phyloP scores from a whole-genome alignment of 75 land plant species.

The Pinus taeda region DNA sequence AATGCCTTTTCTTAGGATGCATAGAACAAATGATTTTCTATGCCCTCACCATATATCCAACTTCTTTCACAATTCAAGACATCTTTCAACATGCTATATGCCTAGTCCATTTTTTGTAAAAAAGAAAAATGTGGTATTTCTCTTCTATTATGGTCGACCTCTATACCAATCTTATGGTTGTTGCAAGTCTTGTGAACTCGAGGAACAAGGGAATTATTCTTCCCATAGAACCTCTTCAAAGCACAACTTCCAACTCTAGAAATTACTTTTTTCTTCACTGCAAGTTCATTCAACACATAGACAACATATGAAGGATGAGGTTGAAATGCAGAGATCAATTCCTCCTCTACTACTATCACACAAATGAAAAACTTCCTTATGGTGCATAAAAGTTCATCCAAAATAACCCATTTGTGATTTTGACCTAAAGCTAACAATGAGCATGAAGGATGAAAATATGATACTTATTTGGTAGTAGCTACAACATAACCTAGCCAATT shows the following conservation, averaged over 20 bases:
- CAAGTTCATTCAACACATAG: conserved; percentile 18
- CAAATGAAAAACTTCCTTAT: conserved; percentile 51
- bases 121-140: conserved; percentile 39
- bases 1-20: conserved; percentile 28
- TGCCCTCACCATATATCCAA: conserved; percentile 44
- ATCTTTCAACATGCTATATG: conserved; percentile 18
- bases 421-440: conserved; percentile 46
- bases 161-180: conserved; percentile 39
- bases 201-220: conserved; percentile 26
- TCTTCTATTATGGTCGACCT: conserved; percentile 37
- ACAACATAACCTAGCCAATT: conserved; percentile 68
- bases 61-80: conserved; percentile 37
- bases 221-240: conserved; percentile 61
- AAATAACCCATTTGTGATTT: conserved; percentile 62
- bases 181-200: conserved; percentile 13
- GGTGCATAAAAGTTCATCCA: conserved; percentile 47
- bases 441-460: conserved; percentile 69
- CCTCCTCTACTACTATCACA: conserved; percentile 53
- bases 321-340: conserved; percentile 23
- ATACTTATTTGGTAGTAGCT: conserved; percentile 33
- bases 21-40: conserved; percentile 51
- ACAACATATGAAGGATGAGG: conserved; percentile 42
- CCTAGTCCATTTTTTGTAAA: conserved; percentile 27
- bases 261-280: conserved; percentile 28
- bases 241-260: conserved; percentile 32